Percentiles rank a stretch among this genome's conserved stretches.
These are phyloP conservation scores for Monosporascus ibericus DNA, from an alignment of 2,329 filamentous ascomycete species.

Conservation along the genomic window DNA sequence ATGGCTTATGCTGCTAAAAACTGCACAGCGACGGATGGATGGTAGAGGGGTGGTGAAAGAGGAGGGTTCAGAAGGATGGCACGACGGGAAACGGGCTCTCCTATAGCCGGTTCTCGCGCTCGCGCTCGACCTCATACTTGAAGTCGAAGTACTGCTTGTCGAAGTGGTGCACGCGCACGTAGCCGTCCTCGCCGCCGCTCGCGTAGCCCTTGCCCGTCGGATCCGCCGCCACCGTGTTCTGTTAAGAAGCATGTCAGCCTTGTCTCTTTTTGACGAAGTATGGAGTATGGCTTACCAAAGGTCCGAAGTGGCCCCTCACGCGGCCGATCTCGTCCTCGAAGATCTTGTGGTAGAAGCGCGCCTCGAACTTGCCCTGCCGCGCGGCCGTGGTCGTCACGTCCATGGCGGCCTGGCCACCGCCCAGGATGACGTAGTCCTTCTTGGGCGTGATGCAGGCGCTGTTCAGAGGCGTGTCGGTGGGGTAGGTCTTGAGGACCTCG, in stretches of 20 bases:
- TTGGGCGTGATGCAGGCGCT: slow-evolving; percentile 88
- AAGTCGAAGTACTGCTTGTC: slow-evolving; percentile 99
- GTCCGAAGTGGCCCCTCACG: slow-evolving; percentile 95
- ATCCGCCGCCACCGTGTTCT: slow-evolving; percentile 91
- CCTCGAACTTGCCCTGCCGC: slow-evolving; percentile 98
- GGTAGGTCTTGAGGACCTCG: slow-evolving; percentile 86
- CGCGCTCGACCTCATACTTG: slow-evolving; percentile 95
- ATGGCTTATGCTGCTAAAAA: too few relatives aligned
- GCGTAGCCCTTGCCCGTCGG: slow-evolving; percentile 90
- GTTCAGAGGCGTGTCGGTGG: slow-evolving; percentile 91
- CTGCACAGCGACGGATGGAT: too few relatives aligned
- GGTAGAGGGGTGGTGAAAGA: too few relatives aligned
- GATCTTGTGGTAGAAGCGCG: slow-evolving; percentile 99
- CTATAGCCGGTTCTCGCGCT: slow-evolving; percentile 43
- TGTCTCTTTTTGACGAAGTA: not conserved
- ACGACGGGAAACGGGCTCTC: slow-evolving; percentile 1
- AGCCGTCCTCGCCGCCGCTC: slow-evolving; percentile 94
- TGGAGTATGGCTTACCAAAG: slow-evolving; percentile 44
- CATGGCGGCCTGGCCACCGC: slow-evolving; percentile 97
- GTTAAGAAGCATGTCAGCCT: not conserved
- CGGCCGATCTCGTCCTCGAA: slow-evolving; percentile 98
- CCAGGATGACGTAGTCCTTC: slow-evolving; percentile 96
- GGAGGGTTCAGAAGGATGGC: not conserved
- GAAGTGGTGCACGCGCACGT: slow-evolving; percentile 97
- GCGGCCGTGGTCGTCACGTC: slow-evolving; percentile 93